phyloP scores from a whole-genome alignment of 768 basidiomycete genomes.

The Lactifluus rugatus region DNA sequence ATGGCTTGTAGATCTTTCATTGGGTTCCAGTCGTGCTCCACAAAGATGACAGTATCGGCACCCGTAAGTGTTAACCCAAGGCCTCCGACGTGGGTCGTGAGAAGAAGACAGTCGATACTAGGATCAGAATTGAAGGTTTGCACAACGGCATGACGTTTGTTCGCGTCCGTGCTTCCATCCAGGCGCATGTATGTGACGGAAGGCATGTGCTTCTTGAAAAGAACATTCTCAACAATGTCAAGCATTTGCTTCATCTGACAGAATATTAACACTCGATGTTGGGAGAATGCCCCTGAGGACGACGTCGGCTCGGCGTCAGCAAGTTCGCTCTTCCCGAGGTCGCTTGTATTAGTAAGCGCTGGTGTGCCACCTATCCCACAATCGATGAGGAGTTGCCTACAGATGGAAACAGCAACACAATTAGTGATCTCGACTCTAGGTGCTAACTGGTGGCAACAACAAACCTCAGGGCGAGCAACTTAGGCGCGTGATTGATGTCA shows the following conservation, averaged over 20 bases:
- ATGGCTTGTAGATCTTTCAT: conserved; percentile 99
- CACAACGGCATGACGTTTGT: conserved; percentile 91
- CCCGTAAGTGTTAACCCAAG: conserved; percentile 93
- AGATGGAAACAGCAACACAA: neutral
- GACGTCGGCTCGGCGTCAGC: conserved; percentile 46
- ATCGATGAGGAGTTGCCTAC: conserved; percentile 84
- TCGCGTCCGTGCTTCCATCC: conserved; percentile 85
- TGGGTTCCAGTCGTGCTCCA: conserved; percentile 99
- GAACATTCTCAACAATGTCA: conserved; percentile 88
- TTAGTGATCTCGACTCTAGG: neutral
- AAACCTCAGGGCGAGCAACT: conserved; percentile 82
- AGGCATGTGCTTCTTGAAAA: conserved; percentile 90
- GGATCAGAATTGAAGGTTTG: conserved; percentile 98
- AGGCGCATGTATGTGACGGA: conserved; percentile 97
- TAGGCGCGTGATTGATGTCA: conserved; percentile 89
- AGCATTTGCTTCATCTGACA: conserved; percentile 99
- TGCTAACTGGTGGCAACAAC: conserved; percentile 21
- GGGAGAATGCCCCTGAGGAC: conserved; percentile 54
- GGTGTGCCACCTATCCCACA: conserved; percentile 74
- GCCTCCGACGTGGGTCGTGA: conserved; percentile 96
- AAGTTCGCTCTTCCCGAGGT: conserved; percentile 57
- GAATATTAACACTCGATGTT: conserved; percentile 98
- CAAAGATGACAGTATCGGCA: conserved; percentile 98
- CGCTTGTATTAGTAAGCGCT: conserved; percentile 32
- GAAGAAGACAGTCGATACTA: conserved; percentile 88